phyloP scores from a whole-genome alignment of 163 green algal genomes.

The Chlamydomonas reinhardtii region DNA sequence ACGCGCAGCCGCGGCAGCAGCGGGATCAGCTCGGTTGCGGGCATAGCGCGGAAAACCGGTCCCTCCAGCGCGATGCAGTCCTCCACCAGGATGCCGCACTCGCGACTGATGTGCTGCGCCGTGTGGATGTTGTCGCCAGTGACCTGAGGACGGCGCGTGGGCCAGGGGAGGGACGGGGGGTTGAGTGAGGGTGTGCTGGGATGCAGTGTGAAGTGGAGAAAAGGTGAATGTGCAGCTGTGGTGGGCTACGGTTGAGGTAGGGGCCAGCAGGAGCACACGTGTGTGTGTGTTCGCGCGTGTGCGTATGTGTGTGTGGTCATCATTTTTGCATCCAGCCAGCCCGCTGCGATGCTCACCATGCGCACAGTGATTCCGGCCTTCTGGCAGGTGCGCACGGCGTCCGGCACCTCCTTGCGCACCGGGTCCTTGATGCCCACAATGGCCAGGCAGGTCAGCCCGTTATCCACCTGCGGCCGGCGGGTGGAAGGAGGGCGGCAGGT shows the following conservation, averaged over 20 bases:
- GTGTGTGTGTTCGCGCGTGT: too few relatives aligned
- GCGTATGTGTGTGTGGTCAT: too few relatives aligned
- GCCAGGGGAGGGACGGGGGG: too few relatives aligned
- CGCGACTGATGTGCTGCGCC: slow-evolving; percentile 91
- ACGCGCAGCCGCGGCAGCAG: slow-evolving; percentile 74
- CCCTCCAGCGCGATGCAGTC: slow-evolving; percentile 89
- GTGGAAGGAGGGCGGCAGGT: too few relatives aligned
- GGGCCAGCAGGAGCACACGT: too few relatives aligned
- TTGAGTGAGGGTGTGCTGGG: too few relatives aligned
- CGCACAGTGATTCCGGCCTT: slow-evolving; percentile 92
- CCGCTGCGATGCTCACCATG: slow-evolving; percentile 90
- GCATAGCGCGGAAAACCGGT: slow-evolving; percentile 80
- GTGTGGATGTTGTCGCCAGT: slow-evolving; percentile 97
- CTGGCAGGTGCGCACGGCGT: slow-evolving; percentile 89
- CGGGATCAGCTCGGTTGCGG: slow-evolving; percentile 77
- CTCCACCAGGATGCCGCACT: slow-evolving; percentile 92
- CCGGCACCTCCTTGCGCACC: slow-evolving; percentile 90
- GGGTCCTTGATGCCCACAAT: slow-evolving; percentile 98
- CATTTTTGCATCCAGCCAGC: too few relatives aligned
- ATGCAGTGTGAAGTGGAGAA: too few relatives aligned
- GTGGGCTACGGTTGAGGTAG: too few relatives aligned
- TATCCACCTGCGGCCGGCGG: slow-evolving; percentile 26
- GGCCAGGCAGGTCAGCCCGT: slow-evolving; percentile 41
- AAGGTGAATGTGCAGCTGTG: too few relatives aligned
- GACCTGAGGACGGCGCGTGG: too few relatives aligned